Conservation (phyloP, 1,284 basidiomycete genomes). For the Sporisorium iseilematis-ciliati region DNA sequence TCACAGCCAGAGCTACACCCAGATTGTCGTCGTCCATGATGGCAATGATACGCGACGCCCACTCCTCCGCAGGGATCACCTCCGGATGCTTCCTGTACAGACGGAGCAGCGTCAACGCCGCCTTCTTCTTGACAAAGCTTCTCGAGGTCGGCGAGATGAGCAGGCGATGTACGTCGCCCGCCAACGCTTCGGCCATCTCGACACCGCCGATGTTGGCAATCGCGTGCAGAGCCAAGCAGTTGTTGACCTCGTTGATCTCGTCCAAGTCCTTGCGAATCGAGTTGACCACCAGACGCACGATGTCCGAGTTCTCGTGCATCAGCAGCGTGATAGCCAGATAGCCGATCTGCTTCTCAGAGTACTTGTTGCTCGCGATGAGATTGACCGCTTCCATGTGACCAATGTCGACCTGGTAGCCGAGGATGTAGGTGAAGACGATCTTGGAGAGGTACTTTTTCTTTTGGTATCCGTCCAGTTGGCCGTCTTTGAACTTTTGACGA, state of each 20-base stretch:
- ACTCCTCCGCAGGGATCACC: conserved; percentile 91
- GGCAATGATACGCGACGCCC: conserved; percentile 92
- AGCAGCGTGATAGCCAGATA: conserved; percentile 96
- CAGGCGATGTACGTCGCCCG: conserved; percentile 90
- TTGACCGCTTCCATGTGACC: conserved; percentile 99
- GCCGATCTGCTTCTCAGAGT: conserved; percentile 99
- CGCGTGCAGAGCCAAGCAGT: conserved; percentile 95
- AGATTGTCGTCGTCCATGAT: conserved; percentile 94
- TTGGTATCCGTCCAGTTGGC: conserved; percentile 96
- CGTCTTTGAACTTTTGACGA: conserved; percentile 98
- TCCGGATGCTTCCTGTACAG: conserved; percentile 96
- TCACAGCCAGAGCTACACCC: conserved; percentile 90
- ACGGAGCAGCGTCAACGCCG: conserved; percentile 90
- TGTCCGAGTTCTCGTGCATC: conserved; percentile 98
- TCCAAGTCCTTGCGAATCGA: conserved; percentile 98
- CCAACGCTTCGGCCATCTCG: conserved; percentile 97
- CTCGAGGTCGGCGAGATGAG: conserved; percentile 96
- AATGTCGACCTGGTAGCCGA: conserved; percentile 98
- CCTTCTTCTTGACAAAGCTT: conserved; percentile 97
- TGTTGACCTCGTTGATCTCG: conserved; percentile 92
- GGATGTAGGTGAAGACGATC: conserved; percentile 98
- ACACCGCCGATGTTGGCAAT: conserved; percentile 97
- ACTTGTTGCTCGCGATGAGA: conserved; percentile 92
- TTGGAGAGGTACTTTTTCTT: conserved; percentile 95
- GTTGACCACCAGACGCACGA: conserved; percentile 94